These are phyloP conservation scores for Hylodesmum podocarpum DNA, from an alignment of 306 rosid species.

Conservation along the genomic window DNA sequence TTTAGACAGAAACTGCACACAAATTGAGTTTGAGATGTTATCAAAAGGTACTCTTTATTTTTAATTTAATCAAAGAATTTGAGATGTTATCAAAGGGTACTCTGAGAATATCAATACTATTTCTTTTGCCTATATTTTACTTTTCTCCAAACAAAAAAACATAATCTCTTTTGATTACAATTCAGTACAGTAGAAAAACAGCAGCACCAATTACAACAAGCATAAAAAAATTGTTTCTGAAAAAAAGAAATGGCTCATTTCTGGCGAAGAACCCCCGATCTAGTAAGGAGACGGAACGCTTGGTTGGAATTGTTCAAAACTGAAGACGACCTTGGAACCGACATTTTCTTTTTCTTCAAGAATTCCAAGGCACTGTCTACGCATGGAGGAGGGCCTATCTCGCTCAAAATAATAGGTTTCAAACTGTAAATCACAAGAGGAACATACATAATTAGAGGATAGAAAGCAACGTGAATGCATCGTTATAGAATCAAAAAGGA, in stretches of 20 bases:
- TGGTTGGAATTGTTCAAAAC: slow-evolving; percentile 78
- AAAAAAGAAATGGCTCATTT: slow-evolving; percentile 23
- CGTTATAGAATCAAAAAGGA: background rate
- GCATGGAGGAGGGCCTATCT: slow-evolving; percentile 65
- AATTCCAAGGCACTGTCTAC: slow-evolving; percentile 62
- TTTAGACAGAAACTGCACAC: background rate
- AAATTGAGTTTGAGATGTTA: background rate
- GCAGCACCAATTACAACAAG: background rate
- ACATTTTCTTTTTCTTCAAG: slow-evolving; percentile 74
- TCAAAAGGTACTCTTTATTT: background rate
- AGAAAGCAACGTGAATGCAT: background rate
- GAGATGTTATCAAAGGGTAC: background rate
- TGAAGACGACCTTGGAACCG: slow-evolving; percentile 67
- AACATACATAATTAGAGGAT: background rate
- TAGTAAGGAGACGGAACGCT: slow-evolving; percentile 74
- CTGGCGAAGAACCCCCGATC: slow-evolving; percentile 56
- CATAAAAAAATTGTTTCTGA: background rate
- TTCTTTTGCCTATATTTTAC: background rate
- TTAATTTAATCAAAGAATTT: too few species aligned
- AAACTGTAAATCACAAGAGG: slow-evolving; percentile 54
- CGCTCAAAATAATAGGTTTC: slow-evolving; percentile 53
- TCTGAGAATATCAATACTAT: background rate
- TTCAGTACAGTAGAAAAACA: background rate
- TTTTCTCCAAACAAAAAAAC: background rate
- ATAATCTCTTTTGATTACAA: slow-evolving; percentile 25